Base-by-base conservation (phyloP, 2,329 filamentous ascomycete species). In the Arthroderma uncinatum region DNA sequence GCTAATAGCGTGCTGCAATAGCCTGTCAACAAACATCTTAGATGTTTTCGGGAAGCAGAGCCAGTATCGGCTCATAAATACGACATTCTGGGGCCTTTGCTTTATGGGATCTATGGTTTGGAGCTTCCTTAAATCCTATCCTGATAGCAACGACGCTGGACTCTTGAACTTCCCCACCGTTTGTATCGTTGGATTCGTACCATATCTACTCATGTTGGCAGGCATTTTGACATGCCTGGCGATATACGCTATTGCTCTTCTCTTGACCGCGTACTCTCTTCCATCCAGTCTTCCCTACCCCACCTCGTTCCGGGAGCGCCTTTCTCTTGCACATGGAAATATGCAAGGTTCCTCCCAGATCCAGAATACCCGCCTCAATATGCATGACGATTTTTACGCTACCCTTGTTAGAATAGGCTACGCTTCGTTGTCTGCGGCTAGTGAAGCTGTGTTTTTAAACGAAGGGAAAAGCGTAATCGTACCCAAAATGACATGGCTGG, bases 331-430 rank as follows among this genome's bases (percentile, higher is more conserved):
- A 0, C 89, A 94, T 66, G 82, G 82, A 53, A 97, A 97, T 63
- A 86, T 97, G 79, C 91, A 96, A 71, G 91, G 91, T 1, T 93
- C 93, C 59, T 82, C 92, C 2, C 90, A 93, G 10, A 78, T 96
- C 21, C 86, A 87, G 1, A 85, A 86, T 39, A 82, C 96, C 37
- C 82, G 85, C 10, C 82, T 97, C 56, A 88, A 85, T 44, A 84
- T 87, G 76, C 84, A 89, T 57, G 94, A 97, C 77, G 93, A 98
- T 68, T 96, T 97, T 67, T 98, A 97, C 69, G 95, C 90, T 0
- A 87, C 89, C 0, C 76, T 97, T 3, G 78, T 97, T 2, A 85
- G 91, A 59, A 82, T 89, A 36, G 93, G 93, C 0, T 96, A 96
- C 67, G 85, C 84, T 9, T 84, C 92, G 10, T 82, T 97, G 60